These are phyloP conservation scores for Ceratocystis albifundus DNA, from an alignment of 2,329 filamentous ascomycete genomes.

Conservation along the genomic window DNA sequence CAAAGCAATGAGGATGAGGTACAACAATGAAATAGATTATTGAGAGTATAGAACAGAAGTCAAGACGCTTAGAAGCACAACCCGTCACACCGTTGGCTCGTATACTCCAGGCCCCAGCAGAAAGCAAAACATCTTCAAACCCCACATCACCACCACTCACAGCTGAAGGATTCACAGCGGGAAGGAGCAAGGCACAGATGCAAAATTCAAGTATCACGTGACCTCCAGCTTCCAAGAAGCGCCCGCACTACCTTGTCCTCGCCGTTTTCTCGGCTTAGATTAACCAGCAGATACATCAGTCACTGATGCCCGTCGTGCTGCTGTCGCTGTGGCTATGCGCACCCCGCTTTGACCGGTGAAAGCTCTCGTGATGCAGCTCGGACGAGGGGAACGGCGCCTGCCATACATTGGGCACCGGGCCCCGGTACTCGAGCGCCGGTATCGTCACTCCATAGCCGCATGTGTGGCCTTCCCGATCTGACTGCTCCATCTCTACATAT, in stretches of 20 bases:
- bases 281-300: neutral
- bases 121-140: neutral
- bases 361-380: conserved; percentile 22
- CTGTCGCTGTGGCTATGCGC: neutral
- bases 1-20: too few relatives aligned
- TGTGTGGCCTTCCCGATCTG: conserved; percentile 68
- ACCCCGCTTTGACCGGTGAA: neutral
- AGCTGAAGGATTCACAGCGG: neutral
- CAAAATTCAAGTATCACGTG: neutral
- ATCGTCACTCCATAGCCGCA: conserved; percentile 75
- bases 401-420: conserved; percentile 25
- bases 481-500: conserved; percentile 77
- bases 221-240: neutral
- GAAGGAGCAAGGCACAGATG: conserved; percentile 3
- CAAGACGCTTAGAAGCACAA: too few relatives aligned
- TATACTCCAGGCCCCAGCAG: neutral
- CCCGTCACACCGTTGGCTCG: too few relatives aligned
- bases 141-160: neutral
- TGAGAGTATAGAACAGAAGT: too few relatives aligned
- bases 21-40: too few relatives aligned
- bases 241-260: neutral
- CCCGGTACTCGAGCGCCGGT: conserved; percentile 48
- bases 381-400: conserved; percentile 21
- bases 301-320: neutral
- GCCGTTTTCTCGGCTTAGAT: neutral